Percentiles rank a stretch among this genome's conserved stretches.
Evolutionary conservation across 2,329 filamentous ascomycete genomes (phyloP).

Genomic region (Neopestalotiopsis clavispora): DNA sequence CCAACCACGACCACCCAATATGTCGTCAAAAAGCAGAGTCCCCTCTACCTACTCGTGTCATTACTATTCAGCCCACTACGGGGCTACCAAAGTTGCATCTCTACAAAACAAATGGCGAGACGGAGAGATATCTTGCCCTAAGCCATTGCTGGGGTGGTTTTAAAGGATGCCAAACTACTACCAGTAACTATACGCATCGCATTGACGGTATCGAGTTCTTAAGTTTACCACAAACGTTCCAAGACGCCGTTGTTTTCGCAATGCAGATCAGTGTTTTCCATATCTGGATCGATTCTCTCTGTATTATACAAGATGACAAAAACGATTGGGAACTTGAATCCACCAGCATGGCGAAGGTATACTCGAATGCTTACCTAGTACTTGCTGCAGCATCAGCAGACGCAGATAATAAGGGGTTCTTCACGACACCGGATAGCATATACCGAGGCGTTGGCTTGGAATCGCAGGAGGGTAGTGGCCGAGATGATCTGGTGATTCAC

Average conservation of each 20-base stretch:
- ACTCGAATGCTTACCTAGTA: not conserved
- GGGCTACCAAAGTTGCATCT: not conserved
- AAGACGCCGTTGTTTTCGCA: not conserved
- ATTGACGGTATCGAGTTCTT: not conserved
- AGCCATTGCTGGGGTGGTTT: conserved; percentile 7
- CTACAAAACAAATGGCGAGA: not conserved
- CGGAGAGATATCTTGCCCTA: not conserved
- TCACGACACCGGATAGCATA: not conserved
- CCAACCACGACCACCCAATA: not conserved
- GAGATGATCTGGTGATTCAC: not conserved
- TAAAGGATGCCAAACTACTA: not conserved
- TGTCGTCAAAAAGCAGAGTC: conserved; percentile 2
- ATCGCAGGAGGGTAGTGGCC: not conserved
- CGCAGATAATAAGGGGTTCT: not conserved
- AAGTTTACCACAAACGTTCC: not conserved
- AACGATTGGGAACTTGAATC: conserved; percentile 2
- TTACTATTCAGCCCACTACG: not conserved
- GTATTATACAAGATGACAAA: not conserved
- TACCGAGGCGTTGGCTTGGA: not conserved
- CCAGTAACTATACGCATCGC: not conserved
- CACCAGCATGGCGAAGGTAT: not conserved
- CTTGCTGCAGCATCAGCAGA: not conserved
- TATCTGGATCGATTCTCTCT: not conserved
- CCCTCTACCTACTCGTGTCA: not conserved
- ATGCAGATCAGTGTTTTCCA: not conserved